phyloP scores from a whole-genome alignment of 441 rosid species.

The Gossypium gossypioides region DNA sequence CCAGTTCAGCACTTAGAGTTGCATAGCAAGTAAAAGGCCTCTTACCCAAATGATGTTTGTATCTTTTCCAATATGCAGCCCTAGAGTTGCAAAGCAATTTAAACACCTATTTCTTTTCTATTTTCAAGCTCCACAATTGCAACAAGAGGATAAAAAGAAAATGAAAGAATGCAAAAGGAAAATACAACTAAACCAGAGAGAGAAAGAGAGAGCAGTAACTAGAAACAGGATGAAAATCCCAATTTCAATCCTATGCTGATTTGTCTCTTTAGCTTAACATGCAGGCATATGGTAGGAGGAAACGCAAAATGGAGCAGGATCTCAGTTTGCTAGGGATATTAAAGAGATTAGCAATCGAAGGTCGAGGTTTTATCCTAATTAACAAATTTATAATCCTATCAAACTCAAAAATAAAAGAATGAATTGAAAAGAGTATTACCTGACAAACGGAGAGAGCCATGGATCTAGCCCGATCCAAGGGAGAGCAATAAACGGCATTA shows the following conservation, averaged over 20 bases:
- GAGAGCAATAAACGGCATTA: slow-evolving; percentile 56
- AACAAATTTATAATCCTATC: background rate
- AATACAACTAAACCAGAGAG: background rate
- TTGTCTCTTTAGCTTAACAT: background rate
- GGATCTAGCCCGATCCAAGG: slow-evolving; percentile 78
- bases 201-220: background rate
- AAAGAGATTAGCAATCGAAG: slow-evolving; percentile 3
- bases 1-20: background rate
- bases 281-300: background rate
- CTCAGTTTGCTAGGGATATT: background rate
- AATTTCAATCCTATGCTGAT: background rate
- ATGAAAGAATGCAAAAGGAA: background rate
- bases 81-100: background rate
- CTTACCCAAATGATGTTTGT: background rate
- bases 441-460: slow-evolving; percentile 73
- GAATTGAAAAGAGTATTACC: slow-evolving; percentile 25
- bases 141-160: background rate
- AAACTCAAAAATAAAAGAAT: background rate
- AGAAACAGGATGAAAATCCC: background rate
- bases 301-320: background rate
- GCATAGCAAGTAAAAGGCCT: background rate
- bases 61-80: background rate
- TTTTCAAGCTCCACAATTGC: background rate
- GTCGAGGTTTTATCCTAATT: background rate
- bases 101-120: background rate